These are phyloP conservation scores for Suillus lakei DNA, from an alignment of 768 basidiomycete genomes.

Conservation along the genomic window DNA sequence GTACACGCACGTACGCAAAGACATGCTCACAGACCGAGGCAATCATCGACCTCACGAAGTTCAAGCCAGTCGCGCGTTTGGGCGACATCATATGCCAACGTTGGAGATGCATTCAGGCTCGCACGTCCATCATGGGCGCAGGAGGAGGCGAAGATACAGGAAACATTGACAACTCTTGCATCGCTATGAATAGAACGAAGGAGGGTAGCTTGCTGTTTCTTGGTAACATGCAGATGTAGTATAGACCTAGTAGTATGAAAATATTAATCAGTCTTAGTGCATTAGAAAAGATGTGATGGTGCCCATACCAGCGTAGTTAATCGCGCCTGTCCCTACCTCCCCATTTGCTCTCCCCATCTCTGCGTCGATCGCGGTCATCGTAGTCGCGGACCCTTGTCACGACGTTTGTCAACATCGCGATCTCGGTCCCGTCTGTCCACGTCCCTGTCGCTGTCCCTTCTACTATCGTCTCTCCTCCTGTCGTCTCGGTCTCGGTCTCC, in stretches of 20 bases:
- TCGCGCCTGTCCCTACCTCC: conserved; percentile 10
- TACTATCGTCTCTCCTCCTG: conserved; percentile 32
- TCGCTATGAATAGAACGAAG: neutral
- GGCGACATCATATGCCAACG: conserved; percentile 44
- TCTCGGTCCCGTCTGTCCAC: conserved; percentile 36
- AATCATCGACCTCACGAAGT: conserved; percentile 40
- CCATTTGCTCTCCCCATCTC: conserved; percentile 15
- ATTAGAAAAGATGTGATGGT: neutral
- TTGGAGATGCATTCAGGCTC: conserved; percentile 34
- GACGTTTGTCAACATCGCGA: conserved; percentile 26
- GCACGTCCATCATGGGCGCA: conserved; percentile 25
- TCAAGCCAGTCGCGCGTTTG: conserved; percentile 41
- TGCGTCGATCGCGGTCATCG: conserved; percentile 18
- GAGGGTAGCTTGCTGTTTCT: no score
- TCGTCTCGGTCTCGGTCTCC: conserved; percentile 24
- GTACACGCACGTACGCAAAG: conserved; percentile 47
- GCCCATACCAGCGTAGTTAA: neutral
- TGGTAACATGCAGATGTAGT: neutral
- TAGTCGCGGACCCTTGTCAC: conserved; percentile 36
- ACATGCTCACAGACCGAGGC: conserved; percentile 40
- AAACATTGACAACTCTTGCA: conserved; percentile 9
- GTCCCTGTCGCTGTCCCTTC: conserved; percentile 30
- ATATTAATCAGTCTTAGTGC: no score
- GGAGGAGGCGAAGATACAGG: conserved; percentile 20
- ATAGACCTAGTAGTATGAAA: no score